Base-by-base conservation (phyloP, 345 rosid genomes). In the Citrus mangshanensis region DNA sequence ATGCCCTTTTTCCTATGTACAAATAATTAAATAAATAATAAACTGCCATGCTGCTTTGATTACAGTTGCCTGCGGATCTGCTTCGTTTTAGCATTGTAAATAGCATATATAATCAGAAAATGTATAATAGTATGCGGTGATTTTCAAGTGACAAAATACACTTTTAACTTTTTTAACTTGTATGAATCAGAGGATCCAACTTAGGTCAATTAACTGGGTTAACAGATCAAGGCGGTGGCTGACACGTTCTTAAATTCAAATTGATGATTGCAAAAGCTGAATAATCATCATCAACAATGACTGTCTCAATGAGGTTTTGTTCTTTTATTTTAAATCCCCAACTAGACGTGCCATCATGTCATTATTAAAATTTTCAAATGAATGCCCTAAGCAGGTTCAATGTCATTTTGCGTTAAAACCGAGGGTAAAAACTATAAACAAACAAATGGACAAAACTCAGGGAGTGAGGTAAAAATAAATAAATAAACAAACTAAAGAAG, bases 331-430 rank as follows among this genome's bases (percentile, higher is more conserved):
- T 5, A 16, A 35, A 14, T n/a, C 37, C 58, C 19, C 28, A 34
- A 5, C 37, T 5, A 12, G 77, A 83, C 81, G 81, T 83, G 86
- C 86, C 79, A 56, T 68, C 81, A 77, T 56, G 81, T 83, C 51
- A 56, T 77, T 7, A 80, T 80, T 76, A 22, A 30, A 37, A 9
- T 10, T 68, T 21, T 62, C 64, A 46, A 46, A 69, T 46, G 32
- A n/a, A 68, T 42, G 55, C 72, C 32, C 9, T 40, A 7, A 12
- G 18, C 51, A 3, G 12, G 10, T 9, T 9, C 18, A 16, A 4
- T 54, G 56, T 54, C 22, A 18, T 54, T 54, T 54, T 16, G 28
- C 4, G 7, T 6, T 18, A 4, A n/a, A 40, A 63, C 21, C 6
- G 66, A 65, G 16, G 35, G 4, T 4, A 3, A 72, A 13, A 70